Percentiles rank a stretch among this genome's conserved stretches.
phyloP scores from a whole-genome alignment of 2,329 filamentous ascomycete genomes.

The Chrysoporthe austroafricana region DNA sequence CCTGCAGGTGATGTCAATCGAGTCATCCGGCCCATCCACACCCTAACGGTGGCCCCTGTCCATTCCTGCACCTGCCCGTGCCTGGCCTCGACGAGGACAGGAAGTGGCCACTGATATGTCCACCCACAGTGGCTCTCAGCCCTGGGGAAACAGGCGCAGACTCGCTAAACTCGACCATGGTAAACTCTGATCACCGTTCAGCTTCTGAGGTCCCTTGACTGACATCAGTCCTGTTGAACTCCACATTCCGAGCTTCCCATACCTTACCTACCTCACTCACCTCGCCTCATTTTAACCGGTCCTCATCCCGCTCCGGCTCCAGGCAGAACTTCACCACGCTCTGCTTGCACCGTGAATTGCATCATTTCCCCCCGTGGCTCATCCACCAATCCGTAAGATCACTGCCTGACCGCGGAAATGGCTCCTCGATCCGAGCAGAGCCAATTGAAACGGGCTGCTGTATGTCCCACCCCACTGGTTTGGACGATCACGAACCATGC shows the following conservation, averaged over 20 bases:
- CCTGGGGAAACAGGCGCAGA: neutral
- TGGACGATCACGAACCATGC: constrained; percentile 7
- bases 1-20: constrained; percentile 20
- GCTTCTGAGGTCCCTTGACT: constrained; percentile 10
- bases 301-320: constrained; percentile 9
- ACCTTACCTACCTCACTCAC: constrained; percentile 5
- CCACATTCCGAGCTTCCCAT: constrained; percentile 8
- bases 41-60: neutral
- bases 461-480: constrained; percentile 31
- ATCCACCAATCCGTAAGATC: constrained; percentile 13
- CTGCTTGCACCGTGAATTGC: constrained; percentile 16
- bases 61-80: constrained; percentile 8
- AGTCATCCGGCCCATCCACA: constrained; percentile 18
- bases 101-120: neutral
- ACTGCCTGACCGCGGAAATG: constrained; percentile 24
- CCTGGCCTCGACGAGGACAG: neutral
- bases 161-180: neutral
- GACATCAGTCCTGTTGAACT: constrained; percentile 6
- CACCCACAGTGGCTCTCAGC: neutral
- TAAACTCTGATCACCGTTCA: constrained; percentile 3
- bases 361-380: constrained; percentile 12
- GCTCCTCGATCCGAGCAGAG: constrained; percentile 35
- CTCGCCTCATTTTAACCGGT: neutral
- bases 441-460: constrained; percentile 37
- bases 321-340: constrained; percentile 17